Conservation (phyloP, 2,329 filamentous ascomycete genomes). For the Rutstroemia sydowiana region DNA sequence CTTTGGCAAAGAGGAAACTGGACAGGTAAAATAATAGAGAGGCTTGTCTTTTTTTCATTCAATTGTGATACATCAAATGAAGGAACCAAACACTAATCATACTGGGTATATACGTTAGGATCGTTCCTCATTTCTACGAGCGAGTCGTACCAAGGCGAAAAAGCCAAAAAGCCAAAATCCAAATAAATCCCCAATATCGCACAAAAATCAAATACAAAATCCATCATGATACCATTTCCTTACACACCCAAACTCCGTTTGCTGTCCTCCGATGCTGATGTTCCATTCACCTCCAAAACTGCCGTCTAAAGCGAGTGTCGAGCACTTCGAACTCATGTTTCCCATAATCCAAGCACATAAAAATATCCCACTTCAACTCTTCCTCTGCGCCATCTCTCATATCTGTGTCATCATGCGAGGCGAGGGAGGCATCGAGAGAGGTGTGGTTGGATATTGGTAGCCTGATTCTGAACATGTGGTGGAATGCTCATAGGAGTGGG, state of each 20-base stretch:
- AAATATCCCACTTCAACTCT: slow-evolving; percentile 11
- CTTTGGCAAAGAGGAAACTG: background rate
- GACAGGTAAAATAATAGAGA: background rate
- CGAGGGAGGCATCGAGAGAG: slow-evolving; percentile 65
- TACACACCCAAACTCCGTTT: slow-evolving; percentile 19
- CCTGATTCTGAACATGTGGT: slow-evolving; percentile 53
- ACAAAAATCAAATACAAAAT: background rate
- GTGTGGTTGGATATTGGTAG: slow-evolving; percentile 60
- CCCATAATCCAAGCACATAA: slow-evolving; percentile 8
- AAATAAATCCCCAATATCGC: slow-evolving; percentile 8
- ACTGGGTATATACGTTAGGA: slow-evolving; percentile 24
- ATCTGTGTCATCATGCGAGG: slow-evolving; percentile 42
- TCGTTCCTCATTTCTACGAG: slow-evolving; percentile 9
- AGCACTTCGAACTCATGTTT: slow-evolving; percentile 30
- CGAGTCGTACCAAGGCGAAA: background rate
- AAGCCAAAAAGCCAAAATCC: background rate
- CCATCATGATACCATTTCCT: slow-evolving; percentile 15
- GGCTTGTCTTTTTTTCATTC: background rate
- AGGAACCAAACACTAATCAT: slow-evolving; percentile 8
- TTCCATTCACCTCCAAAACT: slow-evolving; percentile 14
- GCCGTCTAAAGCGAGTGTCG: slow-evolving; percentile 27
- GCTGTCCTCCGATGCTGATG: slow-evolving; percentile 16
- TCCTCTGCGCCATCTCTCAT: slow-evolving; percentile 15
- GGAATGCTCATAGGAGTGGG: slow-evolving; percentile 65
- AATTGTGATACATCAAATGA: slow-evolving; percentile 3